Evolutionary conservation across 805 yeast species (phyloP).

Genomic region (Candida pseudoglaebosa): DNA sequence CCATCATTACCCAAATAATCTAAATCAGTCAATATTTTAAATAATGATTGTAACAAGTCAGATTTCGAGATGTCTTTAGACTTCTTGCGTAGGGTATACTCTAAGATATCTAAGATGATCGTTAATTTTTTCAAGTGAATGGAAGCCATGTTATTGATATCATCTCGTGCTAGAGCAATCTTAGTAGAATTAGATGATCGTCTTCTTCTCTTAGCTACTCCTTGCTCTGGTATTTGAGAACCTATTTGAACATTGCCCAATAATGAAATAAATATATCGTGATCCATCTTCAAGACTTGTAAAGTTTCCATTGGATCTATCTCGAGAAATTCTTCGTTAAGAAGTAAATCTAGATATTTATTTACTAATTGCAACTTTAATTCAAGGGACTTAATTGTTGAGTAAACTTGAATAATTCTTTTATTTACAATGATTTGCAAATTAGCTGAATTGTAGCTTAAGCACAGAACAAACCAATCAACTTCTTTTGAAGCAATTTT

Average conservation of each 20-base stretch:
- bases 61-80: constrained; percentile 32
- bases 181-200: constrained; percentile 76
- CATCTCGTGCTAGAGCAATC: constrained; percentile 70
- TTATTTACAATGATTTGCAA: constrained; percentile 43
- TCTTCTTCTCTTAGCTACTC: constrained; percentile 70
- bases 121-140: constrained; percentile 75
- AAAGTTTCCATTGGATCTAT: constrained; percentile 44
- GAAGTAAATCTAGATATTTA: constrained; percentile 51
- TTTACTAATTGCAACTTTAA: constrained; percentile 51
- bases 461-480: constrained; percentile 53
- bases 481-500: constrained; percentile 48
- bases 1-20: constrained; percentile 89
- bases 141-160: constrained; percentile 71
- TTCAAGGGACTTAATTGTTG: constrained; percentile 48
- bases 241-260: constrained; percentile 59
- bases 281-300: constrained; percentile 51
- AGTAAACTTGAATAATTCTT: constrained; percentile 55
- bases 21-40: constrained; percentile 65
- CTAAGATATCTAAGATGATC: constrained; percentile 73
- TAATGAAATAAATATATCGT: constrained; percentile 54
- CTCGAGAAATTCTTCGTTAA: constrained; percentile 32
- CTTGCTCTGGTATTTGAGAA: constrained; percentile 41
- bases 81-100: constrained; percentile 40
- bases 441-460: constrained; percentile 38
- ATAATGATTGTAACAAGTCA: constrained; percentile 47